These are phyloP conservation scores for Amylocarpus encephaloides DNA, from an alignment of 2,329 filamentous ascomycete genomes.

Conservation along the genomic window DNA sequence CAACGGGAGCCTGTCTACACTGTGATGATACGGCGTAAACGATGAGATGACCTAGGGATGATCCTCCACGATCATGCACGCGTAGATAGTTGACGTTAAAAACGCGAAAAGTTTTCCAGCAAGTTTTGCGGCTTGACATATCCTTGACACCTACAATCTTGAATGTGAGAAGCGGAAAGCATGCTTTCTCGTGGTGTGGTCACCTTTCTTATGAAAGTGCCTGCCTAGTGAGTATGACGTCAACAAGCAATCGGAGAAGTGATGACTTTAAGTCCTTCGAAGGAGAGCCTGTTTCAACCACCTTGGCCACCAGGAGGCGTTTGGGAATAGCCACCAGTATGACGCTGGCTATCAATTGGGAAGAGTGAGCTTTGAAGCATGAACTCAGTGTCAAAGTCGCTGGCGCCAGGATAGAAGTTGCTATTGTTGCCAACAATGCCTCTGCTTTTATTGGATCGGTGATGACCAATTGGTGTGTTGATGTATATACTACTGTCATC, in stretches of 20 bases:
- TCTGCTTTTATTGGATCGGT: conserved; percentile 7
- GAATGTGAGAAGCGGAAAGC: background rate
- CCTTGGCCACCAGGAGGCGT: conserved; percentile 44
- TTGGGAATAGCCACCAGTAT: conserved; percentile 33
- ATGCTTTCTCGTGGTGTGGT: too few relatives aligned
- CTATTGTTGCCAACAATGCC: conserved; percentile 17
- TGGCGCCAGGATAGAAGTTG: conserved; percentile 21
- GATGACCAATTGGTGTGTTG: conserved; percentile 36
- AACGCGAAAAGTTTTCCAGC: conserved; percentile 20
- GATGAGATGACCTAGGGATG: conserved; percentile 25
- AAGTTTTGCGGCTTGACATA: background rate
- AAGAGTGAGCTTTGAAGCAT: conserved; percentile 30
- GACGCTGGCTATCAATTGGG: conserved; percentile 22
- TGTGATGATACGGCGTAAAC: conserved; percentile 26
- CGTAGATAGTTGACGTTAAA: conserved; percentile 22
- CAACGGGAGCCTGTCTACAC: conserved; percentile 38
- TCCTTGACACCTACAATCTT: background rate
- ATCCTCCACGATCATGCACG: conserved; percentile 34
- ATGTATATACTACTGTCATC: conserved; percentile 46
- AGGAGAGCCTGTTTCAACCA: conserved; percentile 24
- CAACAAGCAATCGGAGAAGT: background rate
- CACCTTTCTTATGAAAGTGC: too few relatives aligned
- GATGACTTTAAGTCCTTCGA: background rate
- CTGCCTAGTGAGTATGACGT: background rate
- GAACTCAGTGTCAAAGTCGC: conserved; percentile 22